phyloP scores from a whole-genome alignment of 306 rosid species.

The Cucumis melo region DNA sequence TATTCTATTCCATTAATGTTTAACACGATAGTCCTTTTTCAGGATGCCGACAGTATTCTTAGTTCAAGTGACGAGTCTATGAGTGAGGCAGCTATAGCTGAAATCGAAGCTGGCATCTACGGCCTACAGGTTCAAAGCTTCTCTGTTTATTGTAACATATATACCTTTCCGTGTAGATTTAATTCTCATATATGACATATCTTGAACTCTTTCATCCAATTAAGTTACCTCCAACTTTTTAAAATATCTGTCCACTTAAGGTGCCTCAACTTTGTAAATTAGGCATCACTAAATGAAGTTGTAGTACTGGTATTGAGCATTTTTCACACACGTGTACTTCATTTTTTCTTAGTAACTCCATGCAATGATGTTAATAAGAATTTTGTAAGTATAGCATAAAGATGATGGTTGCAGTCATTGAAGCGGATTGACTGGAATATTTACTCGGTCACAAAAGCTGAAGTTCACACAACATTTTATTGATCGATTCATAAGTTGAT shows the following conservation, averaged over 20 bases:
- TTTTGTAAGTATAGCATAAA: background rate
- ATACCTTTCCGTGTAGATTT: background rate
- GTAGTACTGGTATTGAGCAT: background rate
- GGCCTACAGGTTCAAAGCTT: slow-evolving; percentile 69
- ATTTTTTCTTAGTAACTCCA: background rate
- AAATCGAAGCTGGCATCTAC: slow-evolving; percentile 54
- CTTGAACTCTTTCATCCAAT: background rate
- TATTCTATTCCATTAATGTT: background rate
- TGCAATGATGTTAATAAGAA: background rate
- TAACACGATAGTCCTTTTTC: slow-evolving; percentile 14
- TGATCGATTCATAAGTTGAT: slow-evolving; percentile 14
- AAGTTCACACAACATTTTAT: background rate
- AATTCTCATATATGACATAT: background rate
- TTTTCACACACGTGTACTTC: too few relatives aligned
- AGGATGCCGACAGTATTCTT: slow-evolving; percentile 30
- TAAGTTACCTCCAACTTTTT: background rate
- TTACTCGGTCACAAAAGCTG: background rate
- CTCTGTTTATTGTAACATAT: slow-evolving; percentile 8
- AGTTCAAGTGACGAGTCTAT: slow-evolving; percentile 21
- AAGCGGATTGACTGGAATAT: background rate
- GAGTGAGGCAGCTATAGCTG: slow-evolving; percentile 37
- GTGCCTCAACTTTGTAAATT: background rate
- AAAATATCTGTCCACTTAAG: background rate
- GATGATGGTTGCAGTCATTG: background rate
- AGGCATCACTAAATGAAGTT: background rate